These are phyloP conservation scores for Tricholoma sp. DNA, from an alignment of 768 basidiomycete genomes.

Conservation along the genomic window DNA sequence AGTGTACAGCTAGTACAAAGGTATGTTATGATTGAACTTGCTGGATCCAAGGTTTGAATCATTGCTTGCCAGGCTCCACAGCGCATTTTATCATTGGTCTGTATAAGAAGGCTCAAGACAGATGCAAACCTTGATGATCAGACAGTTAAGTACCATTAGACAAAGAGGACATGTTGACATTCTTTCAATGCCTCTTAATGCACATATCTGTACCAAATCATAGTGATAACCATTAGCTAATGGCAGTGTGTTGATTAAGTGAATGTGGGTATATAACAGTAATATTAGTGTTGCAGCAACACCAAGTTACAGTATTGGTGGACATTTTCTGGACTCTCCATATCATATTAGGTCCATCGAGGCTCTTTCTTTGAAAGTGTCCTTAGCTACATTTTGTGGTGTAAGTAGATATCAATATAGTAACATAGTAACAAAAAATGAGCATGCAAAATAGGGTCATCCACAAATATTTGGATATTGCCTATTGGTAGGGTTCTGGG, in stretches of 20 bases:
- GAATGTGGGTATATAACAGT: background rate
- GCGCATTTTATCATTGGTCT: slow-evolving; percentile 82
- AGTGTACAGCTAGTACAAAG: slow-evolving; percentile 93
- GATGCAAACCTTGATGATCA: slow-evolving; percentile 21
- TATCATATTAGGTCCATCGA: no score
- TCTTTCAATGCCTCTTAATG: background rate
- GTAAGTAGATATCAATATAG: no score
- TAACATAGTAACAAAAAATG: no score
- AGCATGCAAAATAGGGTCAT: slow-evolving; percentile 14
- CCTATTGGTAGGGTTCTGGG: slow-evolving; percentile 42
- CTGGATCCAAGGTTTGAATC: background rate
- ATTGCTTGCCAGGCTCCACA: slow-evolving; percentile 59
- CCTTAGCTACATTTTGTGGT: no score
- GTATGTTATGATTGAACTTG: slow-evolving; percentile 25
- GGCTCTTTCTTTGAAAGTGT: no score
- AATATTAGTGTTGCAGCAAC: no score
- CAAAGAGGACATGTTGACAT: background rate
- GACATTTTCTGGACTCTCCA: no score
- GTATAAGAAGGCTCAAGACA: slow-evolving; percentile 46
- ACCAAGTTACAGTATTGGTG: no score
- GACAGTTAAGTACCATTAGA: background rate
- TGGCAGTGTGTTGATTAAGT: background rate
- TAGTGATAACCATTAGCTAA: background rate
- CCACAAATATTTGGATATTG: slow-evolving; percentile 63
- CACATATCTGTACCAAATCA: background rate